These are phyloP conservation scores for Sporothrix luriei DNA, from an alignment of 2,329 filamentous ascomycete genomes.

Conservation along the genomic window DNA sequence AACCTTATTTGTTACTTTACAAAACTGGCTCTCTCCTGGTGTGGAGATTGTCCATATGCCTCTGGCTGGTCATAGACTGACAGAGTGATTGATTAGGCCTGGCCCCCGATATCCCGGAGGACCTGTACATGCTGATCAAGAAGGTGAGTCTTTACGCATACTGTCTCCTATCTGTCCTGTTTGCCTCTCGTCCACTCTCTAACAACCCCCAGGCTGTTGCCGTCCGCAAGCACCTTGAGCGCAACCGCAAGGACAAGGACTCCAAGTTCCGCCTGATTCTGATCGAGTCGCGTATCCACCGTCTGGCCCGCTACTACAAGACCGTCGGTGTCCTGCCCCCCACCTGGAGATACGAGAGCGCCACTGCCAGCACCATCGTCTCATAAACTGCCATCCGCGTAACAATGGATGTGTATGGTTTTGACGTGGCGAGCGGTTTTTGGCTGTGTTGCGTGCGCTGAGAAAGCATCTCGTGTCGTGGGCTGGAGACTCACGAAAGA, in stretches of 20 bases:
- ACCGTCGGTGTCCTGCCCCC: slow-evolving; percentile 81
- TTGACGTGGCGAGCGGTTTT: background rate
- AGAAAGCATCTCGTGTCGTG: background rate
- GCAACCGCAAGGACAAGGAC: slow-evolving; percentile 99
- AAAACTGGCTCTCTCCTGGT: background rate
- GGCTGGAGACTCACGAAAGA: background rate
- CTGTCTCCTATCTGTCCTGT: background rate
- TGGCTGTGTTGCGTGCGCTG: background rate
- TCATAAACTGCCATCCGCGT: slow-evolving; percentile 60
- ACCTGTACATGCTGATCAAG: slow-evolving; percentile 99
- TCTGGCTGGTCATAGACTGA: slow-evolving; percentile 90
- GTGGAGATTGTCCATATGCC: slow-evolving; percentile 55
- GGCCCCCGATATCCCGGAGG: slow-evolving; percentile 97
- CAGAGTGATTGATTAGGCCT: slow-evolving; percentile 91
- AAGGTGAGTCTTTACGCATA: slow-evolving; percentile 65
- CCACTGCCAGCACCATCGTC: slow-evolving; percentile 92
- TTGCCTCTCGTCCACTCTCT: background rate
- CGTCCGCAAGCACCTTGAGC: slow-evolving; percentile 99
- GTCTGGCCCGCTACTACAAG: slow-evolving; percentile 96
- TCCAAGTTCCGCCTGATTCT: slow-evolving; percentile 99
- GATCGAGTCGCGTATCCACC: slow-evolving; percentile 99
- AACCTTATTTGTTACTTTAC: background rate
- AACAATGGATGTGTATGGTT: background rate
- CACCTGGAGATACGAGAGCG: slow-evolving; percentile 98
- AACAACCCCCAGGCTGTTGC: slow-evolving; percentile 70